phyloP scores from a whole-genome alignment of 2,329 filamentous ascomycete genomes.

The Erysiphe pulchra region DNA sequence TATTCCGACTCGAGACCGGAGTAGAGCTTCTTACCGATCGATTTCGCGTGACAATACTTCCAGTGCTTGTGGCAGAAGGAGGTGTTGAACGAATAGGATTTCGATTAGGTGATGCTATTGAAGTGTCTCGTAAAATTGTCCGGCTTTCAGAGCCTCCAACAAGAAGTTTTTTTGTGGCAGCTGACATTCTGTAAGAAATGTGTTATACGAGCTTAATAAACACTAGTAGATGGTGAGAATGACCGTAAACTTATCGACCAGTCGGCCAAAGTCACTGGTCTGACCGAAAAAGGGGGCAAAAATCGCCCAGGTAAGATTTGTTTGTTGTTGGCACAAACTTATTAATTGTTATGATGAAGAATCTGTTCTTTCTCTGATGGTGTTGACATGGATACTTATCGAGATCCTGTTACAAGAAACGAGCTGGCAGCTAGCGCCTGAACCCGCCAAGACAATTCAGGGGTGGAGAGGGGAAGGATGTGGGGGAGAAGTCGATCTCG shows the following conservation, averaged over 20 bases:
- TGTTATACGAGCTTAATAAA: not conserved
- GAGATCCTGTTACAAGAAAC: not conserved
- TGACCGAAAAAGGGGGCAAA: not conserved
- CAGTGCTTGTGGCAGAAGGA: slow-evolving; percentile 5
- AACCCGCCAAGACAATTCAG: not conserved
- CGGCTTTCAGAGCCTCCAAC: slow-evolving; percentile 7
- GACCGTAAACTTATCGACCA: not conserved
- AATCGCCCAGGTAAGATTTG: not conserved
- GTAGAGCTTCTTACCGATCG: slow-evolving; percentile 38
- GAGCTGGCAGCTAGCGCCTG: not conserved
- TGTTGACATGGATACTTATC: not conserved
- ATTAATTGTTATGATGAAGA: no score
- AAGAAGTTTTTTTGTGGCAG: slow-evolving; percentile 17
- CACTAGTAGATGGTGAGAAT: not conserved
- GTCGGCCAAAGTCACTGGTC: not conserved
- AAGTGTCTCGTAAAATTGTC: slow-evolving; percentile 10
- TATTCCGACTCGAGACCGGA: slow-evolving; percentile 50
- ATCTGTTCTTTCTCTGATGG: not conserved
- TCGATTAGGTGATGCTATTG: slow-evolving; percentile 7
- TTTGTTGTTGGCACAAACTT: not conserved
- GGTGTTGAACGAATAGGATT: slow-evolving; percentile 8
- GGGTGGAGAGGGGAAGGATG: not conserved
- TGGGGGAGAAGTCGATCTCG: not conserved
- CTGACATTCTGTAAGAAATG: slow-evolving; percentile 15
- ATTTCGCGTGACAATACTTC: slow-evolving; percentile 23